phyloP scores from a whole-genome alignment of 2,329 filamentous ascomycete species.

The Verticillium longisporum region DNA sequence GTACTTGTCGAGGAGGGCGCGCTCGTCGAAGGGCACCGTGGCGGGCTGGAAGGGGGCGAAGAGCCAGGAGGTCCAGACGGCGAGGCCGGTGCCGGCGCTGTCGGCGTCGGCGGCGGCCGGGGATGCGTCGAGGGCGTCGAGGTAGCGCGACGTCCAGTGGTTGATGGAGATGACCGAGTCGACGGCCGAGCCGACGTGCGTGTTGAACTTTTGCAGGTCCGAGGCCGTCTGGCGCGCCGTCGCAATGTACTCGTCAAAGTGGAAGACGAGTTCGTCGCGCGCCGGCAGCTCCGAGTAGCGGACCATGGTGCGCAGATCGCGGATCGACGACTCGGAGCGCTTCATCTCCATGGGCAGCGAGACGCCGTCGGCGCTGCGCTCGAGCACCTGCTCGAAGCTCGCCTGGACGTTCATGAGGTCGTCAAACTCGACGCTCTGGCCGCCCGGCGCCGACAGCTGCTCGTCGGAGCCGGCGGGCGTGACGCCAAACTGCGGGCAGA shows the following conservation, averaged over 20 bases:
- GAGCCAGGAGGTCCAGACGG: conserved; percentile 32
- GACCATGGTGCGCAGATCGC: conserved; percentile 68
- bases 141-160: conserved; percentile 64
- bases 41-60: conserved; percentile 59
- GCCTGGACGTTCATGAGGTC: conserved; percentile 67
- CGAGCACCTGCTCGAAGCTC: conserved; percentile 70
- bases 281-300: conserved; percentile 61
- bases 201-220: conserved; percentile 69
- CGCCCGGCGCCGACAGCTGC: conserved; percentile 15
- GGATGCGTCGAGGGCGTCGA: conserved; percentile 49
- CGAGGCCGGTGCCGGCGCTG: conserved; percentile 19
- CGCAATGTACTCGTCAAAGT: conserved; percentile 71
- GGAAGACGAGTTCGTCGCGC: conserved; percentile 63
- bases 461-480: conserved; percentile 7
- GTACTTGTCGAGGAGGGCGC: conserved; percentile 64
- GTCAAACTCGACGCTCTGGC: conserved; percentile 56
- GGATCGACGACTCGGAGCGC: conserved; percentile 64
- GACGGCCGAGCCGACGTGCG: conserved; percentile 64
- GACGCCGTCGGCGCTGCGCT: conserved; percentile 57
- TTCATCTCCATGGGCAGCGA: conserved; percentile 74
- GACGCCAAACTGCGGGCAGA: conserved; percentile 41
- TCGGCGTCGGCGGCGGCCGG: conserved; percentile 15
- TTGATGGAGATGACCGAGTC: conserved; percentile 71
- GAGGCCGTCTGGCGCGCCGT: conserved; percentile 57
- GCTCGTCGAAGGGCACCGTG: conserved; percentile 44